Conservation (phyloP, 2,329 filamentous ascomycete genomes). For the Dactylonectria macrodidyma region DNA sequence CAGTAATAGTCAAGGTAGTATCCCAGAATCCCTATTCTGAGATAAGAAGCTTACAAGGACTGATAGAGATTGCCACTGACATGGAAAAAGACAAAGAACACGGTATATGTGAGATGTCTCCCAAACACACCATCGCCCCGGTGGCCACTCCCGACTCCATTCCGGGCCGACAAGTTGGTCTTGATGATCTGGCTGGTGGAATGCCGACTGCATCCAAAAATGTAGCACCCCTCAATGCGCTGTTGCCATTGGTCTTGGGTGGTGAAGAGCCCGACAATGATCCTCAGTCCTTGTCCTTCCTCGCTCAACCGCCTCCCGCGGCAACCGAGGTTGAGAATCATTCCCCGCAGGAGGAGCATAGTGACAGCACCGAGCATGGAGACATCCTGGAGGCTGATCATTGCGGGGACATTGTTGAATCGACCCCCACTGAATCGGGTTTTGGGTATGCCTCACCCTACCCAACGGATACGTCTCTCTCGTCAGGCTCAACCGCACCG, state of each 20-base stretch:
- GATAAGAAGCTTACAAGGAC: background rate
- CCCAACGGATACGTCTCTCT: background rate
- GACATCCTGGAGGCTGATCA: background rate
- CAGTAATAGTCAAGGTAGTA: background rate
- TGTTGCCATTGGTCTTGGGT: too few relatives aligned
- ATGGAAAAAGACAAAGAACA: constrained; percentile 2
- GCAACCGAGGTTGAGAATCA: background rate
- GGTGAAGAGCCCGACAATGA: too few relatives aligned
- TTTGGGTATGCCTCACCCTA: background rate
- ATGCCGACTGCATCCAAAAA: too few relatives aligned
- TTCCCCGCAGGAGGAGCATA: background rate
- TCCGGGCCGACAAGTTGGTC: too few relatives aligned
- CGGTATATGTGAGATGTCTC: background rate
- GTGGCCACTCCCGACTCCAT: background rate
- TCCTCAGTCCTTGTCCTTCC: too few relatives aligned
- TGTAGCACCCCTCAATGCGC: too few relatives aligned
- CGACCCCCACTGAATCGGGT: background rate
- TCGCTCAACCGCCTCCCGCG: too few relatives aligned
- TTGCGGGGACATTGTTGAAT: background rate
- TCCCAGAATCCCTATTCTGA: background rate
- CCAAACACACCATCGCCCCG: background rate
- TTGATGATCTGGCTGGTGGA: too few relatives aligned
- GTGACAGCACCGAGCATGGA: background rate
- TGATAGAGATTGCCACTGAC: background rate
- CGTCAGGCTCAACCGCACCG: background rate